A percentile compares a stretch with the other conserved stretches of the same genome.
phyloP scores from a whole-genome alignment of 148 eudicot species.

The Rhododendron kiyosumense region DNA sequence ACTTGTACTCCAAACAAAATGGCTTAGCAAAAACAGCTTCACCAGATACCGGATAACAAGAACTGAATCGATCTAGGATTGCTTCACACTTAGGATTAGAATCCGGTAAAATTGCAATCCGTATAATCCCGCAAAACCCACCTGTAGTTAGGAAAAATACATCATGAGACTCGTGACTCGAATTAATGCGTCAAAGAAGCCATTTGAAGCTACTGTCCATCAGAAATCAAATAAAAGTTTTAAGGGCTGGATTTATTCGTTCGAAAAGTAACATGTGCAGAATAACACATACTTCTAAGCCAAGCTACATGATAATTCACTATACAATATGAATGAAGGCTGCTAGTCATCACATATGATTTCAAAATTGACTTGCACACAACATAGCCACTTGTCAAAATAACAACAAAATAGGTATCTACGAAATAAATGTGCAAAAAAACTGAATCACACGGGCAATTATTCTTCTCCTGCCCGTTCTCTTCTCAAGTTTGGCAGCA shows the following conservation, averaged over 20 bases:
- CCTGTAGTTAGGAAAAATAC: conserved; percentile 32
- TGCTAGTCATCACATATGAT: background rate
- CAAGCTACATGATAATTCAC: background rate
- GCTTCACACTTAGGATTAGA: conserved; percentile 31
- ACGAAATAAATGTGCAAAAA: background rate
- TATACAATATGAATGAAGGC: background rate
- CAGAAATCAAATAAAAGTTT: background rate
- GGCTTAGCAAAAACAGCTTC: conserved; percentile 52
- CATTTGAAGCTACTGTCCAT: conserved; percentile 70
- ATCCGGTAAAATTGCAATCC: conserved; percentile 58
- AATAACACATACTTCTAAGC: background rate
- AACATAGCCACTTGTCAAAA: background rate
- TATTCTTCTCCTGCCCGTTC: too few relatives aligned
- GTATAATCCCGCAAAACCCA: conserved; percentile 56
- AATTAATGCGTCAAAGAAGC: conserved; percentile 42
- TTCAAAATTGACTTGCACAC: background rate
- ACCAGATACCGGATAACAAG: conserved; percentile 77
- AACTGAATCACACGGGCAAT: too few relatives aligned
- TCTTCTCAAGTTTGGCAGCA: too few relatives aligned
- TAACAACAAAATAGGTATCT: background rate
- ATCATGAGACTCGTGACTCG: too few relatives aligned
- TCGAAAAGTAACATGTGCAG: background rate
- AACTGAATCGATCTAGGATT: conserved; percentile 61
- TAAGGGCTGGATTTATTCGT: background rate
- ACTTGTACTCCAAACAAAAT: conserved; percentile 63